Evolutionary conservation across 2,329 filamentous ascomycete genomes (phyloP), one percentile per base, ranked within the genome.

Genomic region (Cladophialophora exuberans): DNA sequence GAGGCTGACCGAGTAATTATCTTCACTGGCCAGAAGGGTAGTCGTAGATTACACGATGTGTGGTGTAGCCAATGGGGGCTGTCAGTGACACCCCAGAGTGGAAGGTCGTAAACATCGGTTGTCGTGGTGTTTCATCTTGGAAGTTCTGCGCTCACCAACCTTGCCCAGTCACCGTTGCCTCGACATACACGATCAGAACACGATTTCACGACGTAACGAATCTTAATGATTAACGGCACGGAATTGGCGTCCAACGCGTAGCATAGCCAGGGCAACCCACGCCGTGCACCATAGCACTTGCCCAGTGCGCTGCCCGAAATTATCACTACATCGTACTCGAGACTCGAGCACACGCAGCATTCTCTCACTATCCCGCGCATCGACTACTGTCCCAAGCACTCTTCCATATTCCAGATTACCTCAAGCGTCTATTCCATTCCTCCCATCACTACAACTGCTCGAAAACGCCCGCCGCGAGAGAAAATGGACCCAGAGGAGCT

Each of bases 401-500:
- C 28, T 31, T 31, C 28, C 13, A 31, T 10, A 23, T 15, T 42
- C 22, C 22, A 31, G 28, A 31, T 6, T 13, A 13, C 28, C 28
- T 31, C 28, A 7, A 31, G 7, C 13, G 7, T 31, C 28, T 7
- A 7, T 31, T 31, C 28, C 6, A 7, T 31, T 31, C 28, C 28
- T 13, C 6, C 38, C 15, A 18, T n/a, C n/a, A 22, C 39, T 23
- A 25, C 39, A 18, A 6, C 22, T n/a, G 22, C 39, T 25, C 22
- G 39, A 42, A 13, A 49, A 26, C 33, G 17, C 15, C 22, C 13
- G 4, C 22, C 9, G 3, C 38, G 17, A 17, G 15, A 26, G 17
- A 39, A 13, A 30, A 81, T 89, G 51, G 93, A 97, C 74, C 94
- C 94, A 3, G 91, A 95, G 75, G 84, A 87, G 59, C 81, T 97